Evolutionary conservation across 441 rosid species (phyloP).

Genomic region (Isatis lusitanica): DNA sequence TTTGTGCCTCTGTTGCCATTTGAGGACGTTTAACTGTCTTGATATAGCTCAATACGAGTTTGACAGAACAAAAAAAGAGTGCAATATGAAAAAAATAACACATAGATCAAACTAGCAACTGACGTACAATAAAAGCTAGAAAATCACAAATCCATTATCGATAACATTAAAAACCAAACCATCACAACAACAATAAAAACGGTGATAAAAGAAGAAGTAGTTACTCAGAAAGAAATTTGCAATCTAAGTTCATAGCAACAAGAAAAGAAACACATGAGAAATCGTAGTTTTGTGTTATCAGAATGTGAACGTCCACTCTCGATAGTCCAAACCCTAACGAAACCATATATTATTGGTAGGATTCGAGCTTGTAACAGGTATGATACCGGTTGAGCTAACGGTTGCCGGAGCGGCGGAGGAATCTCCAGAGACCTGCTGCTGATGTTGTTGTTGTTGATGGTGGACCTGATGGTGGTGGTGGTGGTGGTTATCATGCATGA

Average conservation of each 20-base stretch:
- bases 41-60: no score
- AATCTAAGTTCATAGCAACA: neutral
- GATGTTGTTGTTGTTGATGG: neutral
- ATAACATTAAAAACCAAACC: neutral
- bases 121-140: neutral
- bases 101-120: neutral
- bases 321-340: neutral
- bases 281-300: neutral
- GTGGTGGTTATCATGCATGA: neutral
- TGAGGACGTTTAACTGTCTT: no score
- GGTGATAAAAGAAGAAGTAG: no score
- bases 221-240: neutral
- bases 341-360: conserved; percentile 3
- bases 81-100: no score
- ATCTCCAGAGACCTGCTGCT: neutral
- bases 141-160: neutral
- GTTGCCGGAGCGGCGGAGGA: neutral
- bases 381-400: neutral
- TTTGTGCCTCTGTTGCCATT: no score
- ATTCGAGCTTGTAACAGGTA: neutral
- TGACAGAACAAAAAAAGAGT: no score
- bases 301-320: neutral
- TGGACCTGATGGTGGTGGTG: neutral
- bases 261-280: neutral
- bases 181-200: no score